These are phyloP conservation scores for Asparagopsis taxiformis DNA, from an alignment of 31 red algal species.

Conservation along the genomic window DNA sequence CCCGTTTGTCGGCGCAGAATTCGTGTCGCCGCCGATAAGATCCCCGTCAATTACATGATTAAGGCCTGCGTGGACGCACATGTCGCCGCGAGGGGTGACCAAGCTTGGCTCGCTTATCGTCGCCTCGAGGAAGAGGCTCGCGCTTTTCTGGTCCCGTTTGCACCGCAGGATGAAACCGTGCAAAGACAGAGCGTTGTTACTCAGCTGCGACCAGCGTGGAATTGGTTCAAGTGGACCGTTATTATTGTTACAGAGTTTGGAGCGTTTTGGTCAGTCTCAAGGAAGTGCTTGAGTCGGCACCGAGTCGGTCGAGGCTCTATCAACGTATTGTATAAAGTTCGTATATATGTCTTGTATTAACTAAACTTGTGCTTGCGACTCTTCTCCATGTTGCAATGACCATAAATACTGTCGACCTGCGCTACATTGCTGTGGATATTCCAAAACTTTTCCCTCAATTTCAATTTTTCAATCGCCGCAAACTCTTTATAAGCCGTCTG, in stretches of 20 bases:
- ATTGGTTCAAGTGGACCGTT: constrained; percentile 79
- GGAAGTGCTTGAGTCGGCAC: constrained; percentile 48
- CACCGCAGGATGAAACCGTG: background rate
- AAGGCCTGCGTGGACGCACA: constrained; percentile 43
- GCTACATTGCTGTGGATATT: too few relatives aligned
- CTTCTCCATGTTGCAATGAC: background rate
- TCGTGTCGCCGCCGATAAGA: constrained; percentile 14
- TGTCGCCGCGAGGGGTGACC: constrained; percentile 32
- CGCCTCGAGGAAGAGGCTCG: constrained; percentile 48
- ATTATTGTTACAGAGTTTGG: constrained; percentile 76
- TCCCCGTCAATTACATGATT: constrained; percentile 67
- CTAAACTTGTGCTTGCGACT: background rate
- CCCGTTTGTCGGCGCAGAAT: constrained; percentile 66
- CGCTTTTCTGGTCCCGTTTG: constrained; percentile 10
- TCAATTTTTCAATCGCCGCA: too few relatives aligned
- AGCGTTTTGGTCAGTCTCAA: constrained; percentile 73
- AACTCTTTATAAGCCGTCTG: too few relatives aligned
- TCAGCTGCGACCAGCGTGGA: constrained; percentile 53
- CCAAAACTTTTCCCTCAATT: too few relatives aligned
- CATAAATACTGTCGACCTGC: too few relatives aligned
- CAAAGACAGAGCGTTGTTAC: constrained; percentile 23
- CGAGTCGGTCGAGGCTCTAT: constrained; percentile 34
- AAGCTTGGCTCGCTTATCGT: constrained; percentile 40
- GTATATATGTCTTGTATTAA: background rate
- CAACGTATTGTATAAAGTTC: constrained; percentile 47